Evolutionary conservation across 805 yeast species (phyloP), one percentile per base, ranked within the genome.

Genomic region (Metschnikowia anglica): DNA sequence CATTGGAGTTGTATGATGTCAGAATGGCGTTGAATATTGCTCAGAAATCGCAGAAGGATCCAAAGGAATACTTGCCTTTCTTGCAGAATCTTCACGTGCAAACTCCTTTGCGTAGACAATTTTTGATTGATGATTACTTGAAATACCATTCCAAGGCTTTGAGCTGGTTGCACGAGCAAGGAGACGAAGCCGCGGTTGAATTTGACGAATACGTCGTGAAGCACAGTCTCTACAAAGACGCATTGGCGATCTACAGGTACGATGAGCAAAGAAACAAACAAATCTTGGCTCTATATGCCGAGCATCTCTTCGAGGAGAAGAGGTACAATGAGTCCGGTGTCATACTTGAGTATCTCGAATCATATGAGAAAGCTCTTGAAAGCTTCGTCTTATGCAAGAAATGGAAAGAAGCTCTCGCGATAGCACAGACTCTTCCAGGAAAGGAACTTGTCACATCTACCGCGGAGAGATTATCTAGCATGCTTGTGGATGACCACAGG

Each of bases 31-130:
- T 93, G 44, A 73, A 77, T 10, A 82, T 93, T 46, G 99, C 99
- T 0, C 98, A 95, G 61, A 93, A 89, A 58, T 89, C 97, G 0
- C 98, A 91, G 63, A 90, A 85, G 73, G 99, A 93, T 66, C 99
- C 99, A 18, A 88, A 90, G 57, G 99, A 93, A 63, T 93, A 93
- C 54, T 68, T 93, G 39, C 97, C 99, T 39, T 93, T 93, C 63
- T 73, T 93, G 51, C 96, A 88, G 57, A 75, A 81, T 36, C 70
- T 93, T 41, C 84, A 87, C 52, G 78, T 77, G 30, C 86, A 84
- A 61, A 67, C 77, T 0, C 82, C 78, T 5, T 62, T 80, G 42
- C 78, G 96, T 47, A 79, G 82, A 51, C 75, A 77, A 57, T 90
- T 87, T 58, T 62, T 80, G 58, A 85, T 93, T 52, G 98, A 93